phyloP scores from a whole-genome alignment of 106 monocot species.

The Agapanthus africanus region DNA sequence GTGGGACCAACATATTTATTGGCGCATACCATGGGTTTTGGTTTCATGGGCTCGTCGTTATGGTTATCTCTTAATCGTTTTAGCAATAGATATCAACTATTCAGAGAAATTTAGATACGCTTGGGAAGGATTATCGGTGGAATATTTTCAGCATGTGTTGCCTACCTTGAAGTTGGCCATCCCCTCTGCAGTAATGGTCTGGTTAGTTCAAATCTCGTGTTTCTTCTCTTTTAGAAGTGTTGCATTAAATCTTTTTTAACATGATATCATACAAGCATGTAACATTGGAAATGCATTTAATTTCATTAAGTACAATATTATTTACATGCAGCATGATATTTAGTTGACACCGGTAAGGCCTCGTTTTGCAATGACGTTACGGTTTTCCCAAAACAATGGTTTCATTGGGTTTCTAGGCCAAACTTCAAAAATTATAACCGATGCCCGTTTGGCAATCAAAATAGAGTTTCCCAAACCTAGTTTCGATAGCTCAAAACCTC shows the following conservation, averaged over 20 bases:
- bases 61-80: slow-evolving; percentile 62
- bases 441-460: too few relatives aligned
- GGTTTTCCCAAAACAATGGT: too few relatives aligned
- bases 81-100: slow-evolving; percentile 36
- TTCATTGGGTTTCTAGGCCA: too few relatives aligned
- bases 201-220: slow-evolving; percentile 30
- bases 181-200: slow-evolving; percentile 86
- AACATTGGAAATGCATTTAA: too few relatives aligned
- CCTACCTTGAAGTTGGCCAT: slow-evolving; percentile 57
- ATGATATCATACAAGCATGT: too few relatives aligned
- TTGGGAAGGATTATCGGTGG: slow-evolving; percentile 58
- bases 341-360: too few relatives aligned
- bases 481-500: too few relatives aligned
- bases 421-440: too few relatives aligned
- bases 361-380: too few relatives aligned
- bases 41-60: slow-evolving; percentile 53
- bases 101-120: slow-evolving; percentile 45
- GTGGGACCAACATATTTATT: slow-evolving; percentile 41
- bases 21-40: slow-evolving; percentile 44
- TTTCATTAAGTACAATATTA: too few relatives aligned
- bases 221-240: background rate
- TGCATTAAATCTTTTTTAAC: background rate
- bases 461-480: too few relatives aligned
- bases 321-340: too few relatives aligned
- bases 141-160: slow-evolving; percentile 44